Evolutionary conservation across 2,329 filamentous ascomycete species (phyloP), one percentile per base, ranked within the genome.

Genomic region (Rugonectria rugulosa): DNA sequence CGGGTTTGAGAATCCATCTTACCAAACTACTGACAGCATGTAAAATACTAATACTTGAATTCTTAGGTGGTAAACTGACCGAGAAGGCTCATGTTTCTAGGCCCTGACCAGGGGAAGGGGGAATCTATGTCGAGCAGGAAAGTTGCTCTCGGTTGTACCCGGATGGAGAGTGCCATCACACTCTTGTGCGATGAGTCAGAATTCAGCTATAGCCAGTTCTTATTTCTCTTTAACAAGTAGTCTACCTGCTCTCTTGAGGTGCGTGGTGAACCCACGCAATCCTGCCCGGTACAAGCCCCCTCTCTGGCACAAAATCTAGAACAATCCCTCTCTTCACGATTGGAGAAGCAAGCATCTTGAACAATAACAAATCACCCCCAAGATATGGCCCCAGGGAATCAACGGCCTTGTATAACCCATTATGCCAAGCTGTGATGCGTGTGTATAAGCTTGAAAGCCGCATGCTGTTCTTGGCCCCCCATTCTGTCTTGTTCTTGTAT

Each of bases 341-440:
- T 0, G 60, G 60, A 15, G 49, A 63, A 10, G 57, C 62, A 36
- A 63, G 50, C 11, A 55, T 43, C 36, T 50, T 63, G 1, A 61
- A 48, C n/a, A 63, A 9, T 5, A 57, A 48, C 6, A 49, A 50
- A 24, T 63, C 60, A 1, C 60, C 60, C 2, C 62, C 57, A 2
- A 63, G 20, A 17, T 58, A 56, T 1, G 60, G 60, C 26, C 60
- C 15, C 10, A 63, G 15, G 34, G 49, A 63, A 19, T 63, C 57
- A 6, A 56, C 12, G 5, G 57, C 21, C 21, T 53, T 63, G 45
- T 60, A 63, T 1, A 58, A 0, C 2, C 46, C 17, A 12, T 55
- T 63, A 2, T 63, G 57, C 60, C 60, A 63, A 27, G 60, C 53
- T 3, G 57, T 53, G 4, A 58, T 38, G 6, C 60, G 21, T 0